phyloP scores from a whole-genome alignment of 164 flowering plant genomes.

The Litsea cubeba region DNA sequence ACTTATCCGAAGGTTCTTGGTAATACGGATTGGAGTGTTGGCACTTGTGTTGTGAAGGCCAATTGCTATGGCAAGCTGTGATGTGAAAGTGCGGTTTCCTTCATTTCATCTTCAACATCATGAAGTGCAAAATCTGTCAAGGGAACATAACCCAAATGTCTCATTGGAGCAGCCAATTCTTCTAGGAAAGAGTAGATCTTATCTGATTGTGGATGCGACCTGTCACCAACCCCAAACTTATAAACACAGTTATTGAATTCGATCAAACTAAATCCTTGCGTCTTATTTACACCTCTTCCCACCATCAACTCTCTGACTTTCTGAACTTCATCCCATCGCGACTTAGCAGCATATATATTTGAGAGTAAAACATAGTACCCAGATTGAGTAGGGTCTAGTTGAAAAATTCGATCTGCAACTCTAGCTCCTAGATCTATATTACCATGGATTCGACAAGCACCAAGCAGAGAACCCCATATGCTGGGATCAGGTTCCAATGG shows the following conservation, averaged over 20 bases:
- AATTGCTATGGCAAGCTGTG: constrained; percentile 20
- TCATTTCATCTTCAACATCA: constrained; percentile 19
- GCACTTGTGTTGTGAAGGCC: constrained; percentile 8
- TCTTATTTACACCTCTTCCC: constrained; percentile 12
- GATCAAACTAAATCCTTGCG: constrained; percentile 16
- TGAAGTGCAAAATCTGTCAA: constrained; percentile 16
- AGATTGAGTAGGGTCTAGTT: constrained; percentile 12
- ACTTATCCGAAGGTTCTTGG: constrained; percentile 16
- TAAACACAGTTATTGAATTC: constrained; percentile 12
- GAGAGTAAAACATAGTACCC: constrained; percentile 21
- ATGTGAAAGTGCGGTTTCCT: constrained; percentile 12
- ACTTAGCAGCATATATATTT: constrained; percentile 15
- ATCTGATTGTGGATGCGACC: constrained; percentile 14
- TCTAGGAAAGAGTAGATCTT: constrained; percentile 13
- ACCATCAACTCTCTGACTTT: constrained; percentile 17
- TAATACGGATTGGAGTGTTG: constrained; percentile 16
- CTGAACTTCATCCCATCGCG: constrained; percentile 18
- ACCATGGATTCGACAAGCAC: constrained; percentile 16
- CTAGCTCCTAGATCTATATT: constrained; percentile 14
- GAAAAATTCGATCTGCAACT: constrained; percentile 12
- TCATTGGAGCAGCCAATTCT: constrained; percentile 8
- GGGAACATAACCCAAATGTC: constrained; percentile 16
- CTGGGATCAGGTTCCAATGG: constrained; percentile 11
- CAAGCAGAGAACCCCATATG: constrained; percentile 17
- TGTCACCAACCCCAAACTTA: constrained; percentile 17